These are phyloP conservation scores for Monosiga brevicollis DNA, from an alignment of 78 protist genomes.

Conservation along the genomic window DNA sequence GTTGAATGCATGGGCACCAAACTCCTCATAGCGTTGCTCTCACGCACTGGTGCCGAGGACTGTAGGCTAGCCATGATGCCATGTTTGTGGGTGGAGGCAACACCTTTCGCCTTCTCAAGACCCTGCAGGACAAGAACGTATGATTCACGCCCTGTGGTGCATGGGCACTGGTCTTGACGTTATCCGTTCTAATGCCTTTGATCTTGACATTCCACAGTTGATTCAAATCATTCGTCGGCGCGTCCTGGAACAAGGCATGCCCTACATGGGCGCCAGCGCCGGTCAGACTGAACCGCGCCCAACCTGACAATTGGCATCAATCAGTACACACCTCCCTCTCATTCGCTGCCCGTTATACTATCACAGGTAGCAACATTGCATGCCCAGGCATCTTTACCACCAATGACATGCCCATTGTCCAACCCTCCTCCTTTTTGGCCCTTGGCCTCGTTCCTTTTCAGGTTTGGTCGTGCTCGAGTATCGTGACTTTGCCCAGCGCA, in stretches of 20 bases:
- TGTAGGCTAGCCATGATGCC: not conserved
- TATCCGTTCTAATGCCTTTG: no score
- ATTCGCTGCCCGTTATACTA: no score
- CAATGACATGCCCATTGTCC: slow-evolving; percentile 14
- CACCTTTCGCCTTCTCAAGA: slow-evolving; percentile 21
- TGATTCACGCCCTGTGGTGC: not conserved
- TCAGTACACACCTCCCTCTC: no score
- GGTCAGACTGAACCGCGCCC: no score
- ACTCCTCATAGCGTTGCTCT: not conserved
- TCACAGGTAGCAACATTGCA: slow-evolving; percentile 13
- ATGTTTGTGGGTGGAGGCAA: slow-evolving; percentile 14
- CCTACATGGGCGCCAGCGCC: slow-evolving; percentile 15
- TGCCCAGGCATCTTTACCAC: not conserved
- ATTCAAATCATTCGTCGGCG: not conserved
- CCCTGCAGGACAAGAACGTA: not conserved
- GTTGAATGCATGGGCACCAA: not conserved
- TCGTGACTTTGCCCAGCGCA: no score
- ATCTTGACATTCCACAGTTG: not conserved
- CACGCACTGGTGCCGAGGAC: not conserved
- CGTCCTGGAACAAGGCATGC: slow-evolving; percentile 9
- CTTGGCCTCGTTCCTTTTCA: not conserved
- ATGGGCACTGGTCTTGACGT: no score
- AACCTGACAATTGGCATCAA: no score
- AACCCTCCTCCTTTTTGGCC: slow-evolving; percentile 6
- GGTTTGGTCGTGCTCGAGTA: no score